These are phyloP conservation scores for Sporisorium sorghi DNA, from an alignment of 1,284 basidiomycete genomes.

Conservation along the genomic window DNA sequence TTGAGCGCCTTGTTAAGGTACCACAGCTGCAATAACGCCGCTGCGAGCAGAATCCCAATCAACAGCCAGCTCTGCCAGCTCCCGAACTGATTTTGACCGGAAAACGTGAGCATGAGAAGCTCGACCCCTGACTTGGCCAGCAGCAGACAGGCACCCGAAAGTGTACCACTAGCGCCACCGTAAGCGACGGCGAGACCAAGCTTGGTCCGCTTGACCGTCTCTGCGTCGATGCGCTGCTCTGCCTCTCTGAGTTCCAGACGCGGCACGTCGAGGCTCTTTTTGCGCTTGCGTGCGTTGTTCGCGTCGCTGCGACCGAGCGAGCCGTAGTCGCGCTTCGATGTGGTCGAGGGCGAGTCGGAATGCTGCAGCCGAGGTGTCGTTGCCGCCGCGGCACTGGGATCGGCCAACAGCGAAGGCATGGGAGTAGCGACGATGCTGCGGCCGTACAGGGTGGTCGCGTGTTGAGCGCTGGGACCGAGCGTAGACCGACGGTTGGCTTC, in stretches of 20 bases:
- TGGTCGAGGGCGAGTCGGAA: background rate
- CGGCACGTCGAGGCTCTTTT: constrained; percentile 38
- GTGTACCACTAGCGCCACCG: constrained; percentile 88
- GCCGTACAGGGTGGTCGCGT: constrained; percentile 24
- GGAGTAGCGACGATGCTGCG: constrained; percentile 37
- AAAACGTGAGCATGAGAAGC: constrained; percentile 82
- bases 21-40: constrained; percentile 81
- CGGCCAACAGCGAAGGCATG: constrained; percentile 9
- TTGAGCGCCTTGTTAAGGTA: constrained; percentile 91
- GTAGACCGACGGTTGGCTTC: constrained; percentile 33
- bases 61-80: constrained; percentile 82
- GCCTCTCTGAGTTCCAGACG: constrained; percentile 37
- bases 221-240: constrained; percentile 37
- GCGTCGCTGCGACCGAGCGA: constrained; percentile 32
- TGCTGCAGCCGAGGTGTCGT: background rate
- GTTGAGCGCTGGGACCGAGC: constrained; percentile 15
- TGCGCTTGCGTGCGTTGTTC: constrained; percentile 29
- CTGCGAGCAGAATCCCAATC: constrained; percentile 77
- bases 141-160: constrained; percentile 90
- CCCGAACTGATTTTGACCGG: constrained; percentile 83
- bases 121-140: constrained; percentile 95
- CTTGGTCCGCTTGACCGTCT: constrained; percentile 71
- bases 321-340: constrained; percentile 40
- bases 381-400: background rate
- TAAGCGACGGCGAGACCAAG: constrained; percentile 85